Percentiles rank a stretch among this genome's conserved stretches.
Conservation (phyloP, 768 basidiomycete species). For the Amanita polypyramis region DNA sequence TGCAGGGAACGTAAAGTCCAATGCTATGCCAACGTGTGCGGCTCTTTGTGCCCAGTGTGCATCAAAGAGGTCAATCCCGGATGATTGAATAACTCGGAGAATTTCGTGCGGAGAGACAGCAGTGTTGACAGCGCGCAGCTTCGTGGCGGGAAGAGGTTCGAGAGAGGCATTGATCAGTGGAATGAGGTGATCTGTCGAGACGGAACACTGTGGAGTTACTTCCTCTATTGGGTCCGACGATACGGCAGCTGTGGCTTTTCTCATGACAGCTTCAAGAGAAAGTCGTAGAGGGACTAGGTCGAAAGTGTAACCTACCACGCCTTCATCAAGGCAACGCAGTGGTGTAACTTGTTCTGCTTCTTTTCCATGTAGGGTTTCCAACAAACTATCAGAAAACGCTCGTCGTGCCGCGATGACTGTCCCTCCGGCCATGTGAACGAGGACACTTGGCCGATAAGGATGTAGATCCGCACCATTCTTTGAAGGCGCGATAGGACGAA, state of each 20-base stretch:
- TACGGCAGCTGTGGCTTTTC: neutral
- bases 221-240: conserved; percentile 7
- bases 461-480: neutral
- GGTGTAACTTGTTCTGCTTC: conserved; percentile 45
- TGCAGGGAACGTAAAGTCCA: conserved; percentile 71
- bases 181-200: conserved; percentile 15
- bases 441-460: conserved; percentile 20
- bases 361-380: conserved; percentile 43
- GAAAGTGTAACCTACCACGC: conserved; percentile 58
- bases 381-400: conserved; percentile 49
- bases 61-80: conserved; percentile 74
- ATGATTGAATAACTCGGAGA: conserved; percentile 46
- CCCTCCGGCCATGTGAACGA: conserved; percentile 66
- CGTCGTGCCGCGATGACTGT: conserved; percentile 43
- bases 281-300: conserved; percentile 45
- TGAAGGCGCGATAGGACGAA: conserved; percentile 14
- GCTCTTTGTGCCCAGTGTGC: conserved; percentile 59
- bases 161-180: conserved; percentile 55
- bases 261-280: conserved; percentile 18
- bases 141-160: conserved; percentile 33
- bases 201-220: neutral
- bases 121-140: conserved; percentile 55
- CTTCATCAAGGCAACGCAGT: conserved; percentile 51
- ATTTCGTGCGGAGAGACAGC: conserved; percentile 64
- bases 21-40: conserved; percentile 59